Percentiles rank a stretch among this genome's conserved stretches.
Evolutionary conservation across 345 rosid species (phyloP).

Genomic region (Nasturtium officinale): DNA sequence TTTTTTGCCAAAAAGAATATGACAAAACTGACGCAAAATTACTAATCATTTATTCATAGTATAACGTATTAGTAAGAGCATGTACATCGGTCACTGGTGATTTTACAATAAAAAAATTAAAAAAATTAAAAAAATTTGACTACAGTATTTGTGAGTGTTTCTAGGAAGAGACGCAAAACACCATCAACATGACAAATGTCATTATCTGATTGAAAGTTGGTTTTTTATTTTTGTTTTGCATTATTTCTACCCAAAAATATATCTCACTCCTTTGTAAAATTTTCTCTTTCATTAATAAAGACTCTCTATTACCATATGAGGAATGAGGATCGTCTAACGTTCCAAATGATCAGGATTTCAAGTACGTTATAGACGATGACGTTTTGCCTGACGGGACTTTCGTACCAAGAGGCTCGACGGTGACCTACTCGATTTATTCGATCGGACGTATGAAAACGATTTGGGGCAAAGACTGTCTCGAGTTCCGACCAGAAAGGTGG

Average conservation of each 20-base stretch:
- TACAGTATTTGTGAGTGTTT: too few species aligned
- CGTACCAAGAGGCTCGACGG: constrained; percentile 83
- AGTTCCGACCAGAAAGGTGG: constrained; percentile 87
- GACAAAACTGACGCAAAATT: constrained; percentile 8
- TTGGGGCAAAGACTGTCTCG: constrained; percentile 89
- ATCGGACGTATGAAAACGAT: constrained; percentile 88
- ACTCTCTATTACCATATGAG: too few species aligned
- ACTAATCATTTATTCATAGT: constrained; percentile 4
- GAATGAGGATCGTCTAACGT: neutral
- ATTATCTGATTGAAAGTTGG: too few species aligned
- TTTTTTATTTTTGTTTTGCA: too few species aligned
- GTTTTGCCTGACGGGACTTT: constrained; percentile 74
- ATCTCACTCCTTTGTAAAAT: too few species aligned
- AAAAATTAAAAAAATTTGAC: too few species aligned
- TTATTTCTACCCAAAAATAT: too few species aligned
- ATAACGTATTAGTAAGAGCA: constrained; percentile 10
- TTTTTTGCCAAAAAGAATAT: constrained; percentile 13
- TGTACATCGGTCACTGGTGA: too few species aligned
- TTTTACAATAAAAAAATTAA: too few species aligned
- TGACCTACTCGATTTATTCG: constrained; percentile 83
- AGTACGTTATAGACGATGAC: constrained; percentile 72
- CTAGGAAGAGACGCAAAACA: too few species aligned
- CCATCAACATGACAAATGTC: too few species aligned
- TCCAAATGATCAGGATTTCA: constrained; percentile 56
- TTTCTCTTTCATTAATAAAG: too few species aligned